Percentiles rank a stretch among this genome's conserved stretches.
These are phyloP conservation scores for Diaporthe longicolla DNA, from an alignment of 2,329 filamentous ascomycete genomes.

Conservation along the genomic window DNA sequence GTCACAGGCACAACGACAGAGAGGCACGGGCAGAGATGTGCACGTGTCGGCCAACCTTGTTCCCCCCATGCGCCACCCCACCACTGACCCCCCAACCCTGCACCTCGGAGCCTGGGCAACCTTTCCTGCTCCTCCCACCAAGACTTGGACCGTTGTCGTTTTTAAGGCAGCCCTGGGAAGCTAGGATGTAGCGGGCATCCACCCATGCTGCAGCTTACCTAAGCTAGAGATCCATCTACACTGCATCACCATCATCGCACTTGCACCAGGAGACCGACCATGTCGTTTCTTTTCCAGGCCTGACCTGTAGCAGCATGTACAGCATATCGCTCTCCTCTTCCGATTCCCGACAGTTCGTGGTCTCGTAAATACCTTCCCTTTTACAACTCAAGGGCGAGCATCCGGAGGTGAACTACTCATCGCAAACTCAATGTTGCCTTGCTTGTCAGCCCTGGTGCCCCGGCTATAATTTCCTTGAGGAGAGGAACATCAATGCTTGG, in stretches of 20 bases:
- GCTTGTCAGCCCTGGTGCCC: not conserved
- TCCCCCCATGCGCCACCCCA: conserved; percentile 3
- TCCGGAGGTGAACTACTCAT: not conserved
- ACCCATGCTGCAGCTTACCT: conserved; percentile 26
- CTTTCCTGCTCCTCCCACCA: conserved; percentile 3
- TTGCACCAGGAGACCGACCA: not conserved
- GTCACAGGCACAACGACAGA: not conserved
- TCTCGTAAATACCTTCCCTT: not conserved
- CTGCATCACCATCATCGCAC: not conserved
- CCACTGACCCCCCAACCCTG: not conserved
- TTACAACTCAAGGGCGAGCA: not conserved
- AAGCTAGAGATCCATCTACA: conserved; percentile 6
- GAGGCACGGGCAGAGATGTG: not conserved
- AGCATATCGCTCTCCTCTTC: not conserved
- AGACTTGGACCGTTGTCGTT: not conserved
- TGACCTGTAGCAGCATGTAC: not conserved
- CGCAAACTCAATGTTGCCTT: not conserved
- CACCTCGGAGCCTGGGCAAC: conserved; percentile 5
- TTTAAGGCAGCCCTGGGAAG: not conserved
- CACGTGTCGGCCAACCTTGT: conserved; percentile 30
- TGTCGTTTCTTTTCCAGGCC: not conserved
- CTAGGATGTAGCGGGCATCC: conserved; percentile 17
- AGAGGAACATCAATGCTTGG: not conserved
- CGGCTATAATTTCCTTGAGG: not conserved
- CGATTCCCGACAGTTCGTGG: too few relatives aligned